phyloP scores from a whole-genome alignment of 2,329 filamentous ascomycete genomes.

The Aspergillus oerlinghausenensis region DNA sequence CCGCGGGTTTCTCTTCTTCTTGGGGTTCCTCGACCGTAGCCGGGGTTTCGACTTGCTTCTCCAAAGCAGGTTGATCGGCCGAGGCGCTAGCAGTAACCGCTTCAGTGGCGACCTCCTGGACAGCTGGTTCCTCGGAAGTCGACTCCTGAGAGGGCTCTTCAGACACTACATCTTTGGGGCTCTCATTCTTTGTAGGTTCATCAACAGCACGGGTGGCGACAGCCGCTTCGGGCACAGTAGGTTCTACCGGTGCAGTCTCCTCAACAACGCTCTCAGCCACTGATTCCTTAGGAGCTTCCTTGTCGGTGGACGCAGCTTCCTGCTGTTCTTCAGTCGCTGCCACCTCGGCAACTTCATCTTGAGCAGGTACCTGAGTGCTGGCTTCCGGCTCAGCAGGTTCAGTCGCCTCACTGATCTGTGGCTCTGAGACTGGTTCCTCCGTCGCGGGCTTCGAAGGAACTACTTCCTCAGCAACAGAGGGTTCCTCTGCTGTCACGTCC shows the following conservation, averaged over 20 bases:
- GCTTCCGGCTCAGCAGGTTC: neutral
- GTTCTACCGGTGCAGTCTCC: too few relatives aligned
- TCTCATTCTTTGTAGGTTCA: too few relatives aligned
- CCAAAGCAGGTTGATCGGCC: neutral
- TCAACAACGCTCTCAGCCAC: neutral
- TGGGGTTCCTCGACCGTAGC: neutral
- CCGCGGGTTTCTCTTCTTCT: neutral
- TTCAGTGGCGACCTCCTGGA: too few relatives aligned
- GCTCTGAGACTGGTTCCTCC: neutral
- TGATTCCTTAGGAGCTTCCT: too few relatives aligned
- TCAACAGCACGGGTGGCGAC: too few relatives aligned
- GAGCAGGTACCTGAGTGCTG: neutral
- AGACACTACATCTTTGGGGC: too few relatives aligned
- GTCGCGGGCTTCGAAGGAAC: neutral
- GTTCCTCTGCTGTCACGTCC: conserved; percentile 3
- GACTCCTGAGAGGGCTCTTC: too few relatives aligned
- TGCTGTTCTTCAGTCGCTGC: neutral
- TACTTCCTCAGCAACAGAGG: neutral
- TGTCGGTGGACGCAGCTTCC: too few relatives aligned
- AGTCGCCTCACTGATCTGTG: neutral
- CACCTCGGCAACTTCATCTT: neutral
- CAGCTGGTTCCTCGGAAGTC: too few relatives aligned
- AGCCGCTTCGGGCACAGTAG: too few relatives aligned
- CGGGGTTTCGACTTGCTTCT: neutral
- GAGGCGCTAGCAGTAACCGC: too few relatives aligned